These are phyloP conservation scores for Trypanosoma caninum DNA, from an alignment of 208 protist species.

Conservation along the genomic window DNA sequence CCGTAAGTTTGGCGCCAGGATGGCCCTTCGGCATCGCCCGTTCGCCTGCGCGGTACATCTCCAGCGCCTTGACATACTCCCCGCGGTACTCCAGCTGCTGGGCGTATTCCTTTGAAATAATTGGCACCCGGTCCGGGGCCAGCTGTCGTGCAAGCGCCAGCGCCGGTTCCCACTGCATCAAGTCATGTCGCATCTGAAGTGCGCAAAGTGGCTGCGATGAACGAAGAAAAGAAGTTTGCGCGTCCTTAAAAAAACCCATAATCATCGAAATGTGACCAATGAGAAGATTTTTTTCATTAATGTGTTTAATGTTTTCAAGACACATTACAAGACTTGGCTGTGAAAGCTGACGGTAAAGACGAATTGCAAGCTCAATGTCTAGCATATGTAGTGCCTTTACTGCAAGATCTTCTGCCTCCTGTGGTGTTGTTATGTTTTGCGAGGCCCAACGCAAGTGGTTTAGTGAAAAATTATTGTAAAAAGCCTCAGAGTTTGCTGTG, in stretches of 20 bases:
- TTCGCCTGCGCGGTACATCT: constrained; percentile 83
- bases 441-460: constrained; percentile 88
- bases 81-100: constrained; percentile 95
- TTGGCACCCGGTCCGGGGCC: constrained; percentile 86
- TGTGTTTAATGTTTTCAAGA: constrained; percentile 87
- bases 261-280: constrained; percentile 95
- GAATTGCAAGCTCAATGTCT: constrained; percentile 92
- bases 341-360: constrained; percentile 91
- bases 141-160: constrained; percentile 91
- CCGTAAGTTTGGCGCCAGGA: constrained; percentile 72
- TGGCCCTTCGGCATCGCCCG: constrained; percentile 68
- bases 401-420: constrained; percentile 84
- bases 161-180: constrained; percentile 97
- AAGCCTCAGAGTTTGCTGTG: constrained; percentile 61
- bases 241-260: constrained; percentile 91
- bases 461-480: constrained; percentile 91
- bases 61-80: constrained; percentile 88
- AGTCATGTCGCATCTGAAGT: constrained; percentile 96
- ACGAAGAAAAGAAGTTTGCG: constrained; percentile 91
- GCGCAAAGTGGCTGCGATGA: constrained; percentile 91
- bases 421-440: constrained; percentile 78
- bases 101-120: constrained; percentile 93
- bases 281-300: constrained; percentile 94
- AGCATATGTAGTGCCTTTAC: constrained; percentile 91
- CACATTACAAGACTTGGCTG: constrained; percentile 92